Evolutionary conservation across 2,329 filamentous ascomycete genomes (phyloP), one percentile per base, ranked within the genome.

Genomic region (Colletotrichum chlorophyti): DNA sequence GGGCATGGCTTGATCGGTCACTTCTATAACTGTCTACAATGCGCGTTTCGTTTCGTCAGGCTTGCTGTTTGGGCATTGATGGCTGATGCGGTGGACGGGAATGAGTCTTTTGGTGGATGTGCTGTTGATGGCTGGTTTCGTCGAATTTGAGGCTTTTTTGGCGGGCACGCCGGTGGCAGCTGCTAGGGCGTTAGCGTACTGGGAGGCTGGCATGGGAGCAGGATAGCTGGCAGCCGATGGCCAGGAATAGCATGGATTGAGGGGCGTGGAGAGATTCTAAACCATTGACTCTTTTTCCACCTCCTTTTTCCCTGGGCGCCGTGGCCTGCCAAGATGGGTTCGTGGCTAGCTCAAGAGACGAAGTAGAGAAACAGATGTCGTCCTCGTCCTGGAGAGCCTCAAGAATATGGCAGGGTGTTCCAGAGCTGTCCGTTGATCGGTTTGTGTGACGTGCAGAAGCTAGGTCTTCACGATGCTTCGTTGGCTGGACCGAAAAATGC

Each of bases 81-180:
- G 41, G 49, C 40, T 35, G 52, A 29, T n/a, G n/a, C n/a, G n/a
- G n/a, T 31, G 27, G 27, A 7, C 7, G 27, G 27, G 27, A 31
- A 7, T 31, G 7, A 7, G 7, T 31, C 12, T n/a, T n/a, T n/a
- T n/a, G 37, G 14, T 38, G 12, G 37, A 14, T 2, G n/a, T 9
- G 21, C 41, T 35, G 41, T 38, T 23, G 54, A 27, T 47, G 50
- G 37, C 55, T 49, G 55, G 43, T 59, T 59, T 49, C 50, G 55
- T 59, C 37, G 9, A 54, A 3, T 5, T 19, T 7, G 32, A 40
- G 34, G 34, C 46, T 50, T 35, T 43, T 26, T 29, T 24, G 15
- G 11, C 23, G 46, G 32, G 14, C 12, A 15, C 17, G 29, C 17
- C 43, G 43, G 17, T 15, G 19, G 7, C 3, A 19, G n/a, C 23